Percentiles rank a stretch among this genome's conserved stretches.
These are phyloP conservation scores for Combretum micranthum DNA, from an alignment of 345 rosid species.

Conservation along the genomic window DNA sequence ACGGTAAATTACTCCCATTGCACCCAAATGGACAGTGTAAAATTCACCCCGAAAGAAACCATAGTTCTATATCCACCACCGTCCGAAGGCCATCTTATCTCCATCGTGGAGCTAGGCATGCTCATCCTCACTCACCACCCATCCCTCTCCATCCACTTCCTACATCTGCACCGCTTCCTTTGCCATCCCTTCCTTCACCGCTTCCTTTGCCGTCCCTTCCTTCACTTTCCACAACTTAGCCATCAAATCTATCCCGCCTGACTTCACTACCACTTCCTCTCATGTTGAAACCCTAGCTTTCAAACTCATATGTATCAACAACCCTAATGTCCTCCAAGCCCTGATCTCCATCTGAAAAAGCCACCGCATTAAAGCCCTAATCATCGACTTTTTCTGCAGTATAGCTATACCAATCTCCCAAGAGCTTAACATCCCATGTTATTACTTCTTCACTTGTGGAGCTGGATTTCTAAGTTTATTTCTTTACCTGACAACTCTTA, in stretches of 20 bases:
- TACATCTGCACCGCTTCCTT: slow-evolving; percentile 1
- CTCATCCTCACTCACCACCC: slow-evolving; percentile 5
- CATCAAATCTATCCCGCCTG: not conserved
- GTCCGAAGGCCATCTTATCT: not conserved
- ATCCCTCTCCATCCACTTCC: slow-evolving; percentile 5
- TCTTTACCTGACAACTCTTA: slow-evolving; percentile 6
- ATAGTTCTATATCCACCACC: slow-evolving; percentile 4
- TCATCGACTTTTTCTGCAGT: too few relatives aligned
- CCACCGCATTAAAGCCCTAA: not conserved
- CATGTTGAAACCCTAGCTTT: slow-evolving; percentile 5
- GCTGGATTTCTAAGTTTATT: not conserved
- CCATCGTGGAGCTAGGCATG: slow-evolving; percentile 10
- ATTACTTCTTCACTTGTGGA: slow-evolving; percentile 5
- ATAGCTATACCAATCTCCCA: slow-evolving; percentile 3
- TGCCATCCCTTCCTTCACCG: not conserved
- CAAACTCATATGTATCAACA: slow-evolving; percentile 5
- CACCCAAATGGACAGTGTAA: too few relatives aligned
- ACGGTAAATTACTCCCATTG: too few relatives aligned
- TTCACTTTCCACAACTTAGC: slow-evolving; percentile 10
- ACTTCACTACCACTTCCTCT: slow-evolving; percentile 3
- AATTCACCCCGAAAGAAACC: too few relatives aligned
- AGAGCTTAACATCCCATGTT: slow-evolving; percentile 7
- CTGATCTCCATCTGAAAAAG: slow-evolving; percentile 6
- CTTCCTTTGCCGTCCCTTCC: slow-evolving; percentile 4
- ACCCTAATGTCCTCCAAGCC: slow-evolving; percentile 4